Conservation (phyloP, 73 alveolate species). For the Paramecium sonneborni region DNA sequence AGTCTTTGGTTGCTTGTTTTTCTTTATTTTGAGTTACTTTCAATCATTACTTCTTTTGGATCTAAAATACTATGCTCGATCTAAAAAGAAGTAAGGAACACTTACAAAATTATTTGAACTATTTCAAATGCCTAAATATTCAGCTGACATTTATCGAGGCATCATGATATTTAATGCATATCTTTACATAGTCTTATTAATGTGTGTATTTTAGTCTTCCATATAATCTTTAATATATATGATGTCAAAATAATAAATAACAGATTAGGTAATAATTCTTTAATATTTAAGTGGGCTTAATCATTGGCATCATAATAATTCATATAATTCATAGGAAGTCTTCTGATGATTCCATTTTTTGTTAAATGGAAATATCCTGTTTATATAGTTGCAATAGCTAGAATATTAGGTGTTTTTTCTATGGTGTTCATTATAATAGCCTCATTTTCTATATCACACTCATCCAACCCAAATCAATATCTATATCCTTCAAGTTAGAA, state of each 20-base stretch:
- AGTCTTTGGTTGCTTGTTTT: neutral
- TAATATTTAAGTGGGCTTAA: neutral
- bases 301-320: neutral
- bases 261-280: neutral
- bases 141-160: neutral
- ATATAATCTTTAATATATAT: slow-evolving; percentile 3
- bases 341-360: slow-evolving; percentile 30
- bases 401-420: neutral
- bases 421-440: neutral
- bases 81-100: neutral
- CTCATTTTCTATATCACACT: neutral
- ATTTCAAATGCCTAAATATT: slow-evolving; percentile 5
- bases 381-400: slow-evolving; percentile 22
- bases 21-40: slow-evolving; percentile 23
- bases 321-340: neutral
- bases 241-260: neutral
- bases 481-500: neutral
- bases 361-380: slow-evolving; percentile 52
- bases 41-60: slow-evolving; percentile 34
- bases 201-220: neutral
- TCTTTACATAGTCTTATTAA: neutral
- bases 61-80: slow-evolving; percentile 39
- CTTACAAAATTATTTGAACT: neutral
- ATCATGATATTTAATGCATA: slow-evolving; percentile 10
- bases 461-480: neutral